Base-by-base conservation (phyloP, 139 green algal genomes). In the Chlamydomonas incerta region DNA sequence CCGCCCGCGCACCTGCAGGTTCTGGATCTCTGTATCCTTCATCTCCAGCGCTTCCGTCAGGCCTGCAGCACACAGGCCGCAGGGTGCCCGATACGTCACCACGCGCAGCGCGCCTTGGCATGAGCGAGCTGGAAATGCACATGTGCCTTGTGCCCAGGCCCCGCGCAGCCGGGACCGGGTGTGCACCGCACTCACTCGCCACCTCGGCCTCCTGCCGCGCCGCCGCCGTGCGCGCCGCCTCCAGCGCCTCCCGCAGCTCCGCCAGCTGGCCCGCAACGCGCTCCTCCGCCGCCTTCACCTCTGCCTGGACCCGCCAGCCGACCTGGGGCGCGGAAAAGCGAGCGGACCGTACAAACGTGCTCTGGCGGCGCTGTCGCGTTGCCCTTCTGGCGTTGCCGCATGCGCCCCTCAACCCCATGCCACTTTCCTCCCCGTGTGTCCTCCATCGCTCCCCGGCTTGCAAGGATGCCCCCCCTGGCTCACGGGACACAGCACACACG, bases 21-120 rank as follows among this genome's bases (percentile, higher is more conserved):
- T 95, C 35, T 85, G 85, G 41, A 92, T 86, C 84, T 94, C 90
- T 2, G 47, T 26, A 37, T 95, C 92, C 74, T 90, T 88, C 0
- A 69, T 41, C 2, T 85, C 87, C 58, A 93, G 83, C 4, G 82
- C 90, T 50, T 83, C 87, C 58, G 88, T 85, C 90, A 91, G 92
- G 9, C 69, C 85, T 83, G 82, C 55, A 34, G 72, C 24, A n/a
- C n/a, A n/a, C n/a, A n/a, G n/a, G n/a, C n/a, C n/a, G n/a, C n/a
- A n/a, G 23, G 5, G 14, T 28, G 66, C 26, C 3, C 62, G 10
- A 23, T 3, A 31, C 23, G 62, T 24, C 10, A 17, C 33, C 17
- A 31, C 60, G 60, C 60, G 58, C 20, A 29, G 58, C 23, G 23
- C 18, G 20, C 15, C 58, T 65, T 14, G 23, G 58, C 58, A 18